Evolutionary conservation across 345 rosid species (phyloP).

Genomic region (Brassica rapa): DNA sequence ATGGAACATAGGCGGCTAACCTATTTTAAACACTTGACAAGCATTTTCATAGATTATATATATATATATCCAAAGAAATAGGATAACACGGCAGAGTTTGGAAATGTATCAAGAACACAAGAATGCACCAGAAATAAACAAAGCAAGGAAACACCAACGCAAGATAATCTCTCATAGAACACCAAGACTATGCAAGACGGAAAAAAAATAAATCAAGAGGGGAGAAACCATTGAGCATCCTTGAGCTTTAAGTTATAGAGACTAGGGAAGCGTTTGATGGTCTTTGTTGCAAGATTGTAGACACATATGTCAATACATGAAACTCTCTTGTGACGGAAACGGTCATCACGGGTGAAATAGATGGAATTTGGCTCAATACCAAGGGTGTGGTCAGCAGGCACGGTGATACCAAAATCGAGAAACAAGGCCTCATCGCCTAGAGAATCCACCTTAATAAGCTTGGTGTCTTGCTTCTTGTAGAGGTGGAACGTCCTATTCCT

Average conservation of each 20-base stretch:
- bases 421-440: conserved; percentile 4
- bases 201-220: background rate
- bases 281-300: background rate
- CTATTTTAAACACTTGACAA: background rate
- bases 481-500: background rate
- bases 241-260: background rate
- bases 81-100: background rate
- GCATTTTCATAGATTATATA: background rate
- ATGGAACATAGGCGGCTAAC: background rate
- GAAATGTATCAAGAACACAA: background rate
- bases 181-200: background rate
- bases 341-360: background rate
- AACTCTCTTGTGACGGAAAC: background rate
- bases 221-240: background rate
- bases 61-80: background rate
- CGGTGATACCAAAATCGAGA: background rate
- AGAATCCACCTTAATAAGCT: background rate
- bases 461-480: background rate
- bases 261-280: background rate
- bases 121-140: background rate
- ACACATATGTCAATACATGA: background rate
- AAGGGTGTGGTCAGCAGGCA: background rate
- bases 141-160: background rate
- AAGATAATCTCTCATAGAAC: background rate
- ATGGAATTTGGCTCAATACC: background rate